A percentile compares a stretch with the other conserved stretches of the same genome.
These are phyloP conservation scores for Aegilops tauschii DNA, from an alignment of 176 grass and related monocot genomes.

Conservation along the genomic window DNA sequence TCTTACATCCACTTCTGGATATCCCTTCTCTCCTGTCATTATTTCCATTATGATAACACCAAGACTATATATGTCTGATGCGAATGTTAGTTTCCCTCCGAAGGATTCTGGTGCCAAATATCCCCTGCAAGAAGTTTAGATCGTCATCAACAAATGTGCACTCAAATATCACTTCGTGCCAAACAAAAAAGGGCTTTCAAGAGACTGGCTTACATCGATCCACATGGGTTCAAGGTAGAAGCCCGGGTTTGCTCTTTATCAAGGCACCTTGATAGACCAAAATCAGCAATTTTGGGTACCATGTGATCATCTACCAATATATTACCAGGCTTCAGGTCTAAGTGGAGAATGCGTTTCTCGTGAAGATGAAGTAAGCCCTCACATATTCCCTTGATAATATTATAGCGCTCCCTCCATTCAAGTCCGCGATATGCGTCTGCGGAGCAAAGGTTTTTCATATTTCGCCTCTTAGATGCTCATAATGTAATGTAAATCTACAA, in stretches of 20 bases:
- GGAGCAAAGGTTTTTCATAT: not conserved
- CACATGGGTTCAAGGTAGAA: not conserved
- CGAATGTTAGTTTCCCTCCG: no score
- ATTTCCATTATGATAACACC: no score
- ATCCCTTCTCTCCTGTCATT: no score
- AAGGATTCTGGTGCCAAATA: not conserved
- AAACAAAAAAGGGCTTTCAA: not conserved
- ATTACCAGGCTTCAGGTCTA: no score
- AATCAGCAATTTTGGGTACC: no score
- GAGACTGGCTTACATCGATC: not conserved
- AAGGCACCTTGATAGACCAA: no score
- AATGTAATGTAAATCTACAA: not conserved
- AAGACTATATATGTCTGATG: no score
- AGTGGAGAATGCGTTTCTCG: not conserved
- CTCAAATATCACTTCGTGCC: not conserved
- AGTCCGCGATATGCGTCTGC: not conserved
- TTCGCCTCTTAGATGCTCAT: not conserved
- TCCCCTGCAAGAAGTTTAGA: not conserved
- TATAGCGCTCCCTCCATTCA: not conserved
- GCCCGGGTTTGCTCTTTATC: no score
- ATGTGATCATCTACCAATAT: no score
- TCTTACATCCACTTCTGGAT: no score
- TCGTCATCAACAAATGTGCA: not conserved
- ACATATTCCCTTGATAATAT: not conserved
- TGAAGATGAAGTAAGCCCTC: not conserved